Evolutionary conservation across 192 early-diverging fungal genomes (phyloP), one percentile per base, ranked within the genome.

Genomic region (Lobosporangium transversale): DNA sequence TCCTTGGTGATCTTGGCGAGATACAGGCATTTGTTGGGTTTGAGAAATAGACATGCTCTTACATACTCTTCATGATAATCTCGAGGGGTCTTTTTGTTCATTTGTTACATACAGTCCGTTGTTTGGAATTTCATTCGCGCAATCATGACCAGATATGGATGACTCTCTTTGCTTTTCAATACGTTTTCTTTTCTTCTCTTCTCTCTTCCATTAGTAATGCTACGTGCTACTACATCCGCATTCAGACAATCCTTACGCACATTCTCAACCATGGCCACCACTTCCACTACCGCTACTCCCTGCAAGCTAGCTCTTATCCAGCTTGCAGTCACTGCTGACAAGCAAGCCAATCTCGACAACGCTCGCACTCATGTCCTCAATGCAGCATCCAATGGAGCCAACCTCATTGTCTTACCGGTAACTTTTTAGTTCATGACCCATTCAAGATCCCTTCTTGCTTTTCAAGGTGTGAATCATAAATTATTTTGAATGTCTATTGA

Each of bases 321-420:
- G 82, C 87, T 99, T 3, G 78, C 81, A 21, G 92, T 94, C 23
- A 83, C 90, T 1, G 83, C 89, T 3, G 84, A 89, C 66, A 95
- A 97, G 66, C 75, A 86, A 17, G 78, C 83, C 7, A 99, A 99
- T 82, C 84, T 99, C 27, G 67, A 66, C 26, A 83, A 86, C 53
- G 95, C 97, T 3, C 85, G 92, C 15, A 59, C 53, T 17, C 89
- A 91, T 62, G 94, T 99, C 24, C 82, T 97, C 21, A 89, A 95
- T 57, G 97, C 97, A 4, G 89, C 92, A 2, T 80, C 76, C 18
- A 83, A 90, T 1, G 96, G 96, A 8, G 94, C 94, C 44, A 86
- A 93, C 42, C 80, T 97, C n/a, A 93, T 99, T 27, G 94, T 97
- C 3, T 85, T 99, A 17, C 97, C 96, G 36, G 93, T 89, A 84